Percentiles rank a stretch among this genome's conserved stretches.
phyloP scores from a whole-genome alignment of 2,329 filamentous ascomycete genomes.

The Sclerotinia glacialis region DNA sequence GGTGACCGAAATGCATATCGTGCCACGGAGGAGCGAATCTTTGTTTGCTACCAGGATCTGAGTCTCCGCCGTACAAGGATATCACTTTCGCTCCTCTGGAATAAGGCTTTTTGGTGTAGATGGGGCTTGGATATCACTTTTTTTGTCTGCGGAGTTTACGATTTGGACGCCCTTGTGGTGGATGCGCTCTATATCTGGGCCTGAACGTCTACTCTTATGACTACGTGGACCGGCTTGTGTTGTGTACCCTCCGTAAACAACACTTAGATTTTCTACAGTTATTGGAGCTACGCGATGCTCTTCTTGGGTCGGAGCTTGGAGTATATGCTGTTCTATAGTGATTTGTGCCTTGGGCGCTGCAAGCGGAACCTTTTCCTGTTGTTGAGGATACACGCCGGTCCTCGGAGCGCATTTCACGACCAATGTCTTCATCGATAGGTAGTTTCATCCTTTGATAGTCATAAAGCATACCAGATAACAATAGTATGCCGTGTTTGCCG shows the following conservation, averaged over 20 bases:
- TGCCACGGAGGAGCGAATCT: background rate
- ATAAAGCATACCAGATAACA: background rate
- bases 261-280: background rate
- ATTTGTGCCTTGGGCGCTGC: background rate
- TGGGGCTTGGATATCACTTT: background rate
- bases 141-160: too few species aligned
- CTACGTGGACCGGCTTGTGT: background rate
- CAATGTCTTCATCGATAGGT: background rate
- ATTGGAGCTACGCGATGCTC: background rate
- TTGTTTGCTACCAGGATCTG: background rate
- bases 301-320: background rate
- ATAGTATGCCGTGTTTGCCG: background rate
- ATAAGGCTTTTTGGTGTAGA: background rate
- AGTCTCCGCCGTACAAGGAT: background rate
- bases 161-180: background rate
- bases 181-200: background rate
- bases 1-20: background rate
- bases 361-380: background rate
- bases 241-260: too few species aligned
- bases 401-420: background rate
- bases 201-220: background rate
- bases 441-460: background rate
- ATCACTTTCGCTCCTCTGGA: too few species aligned
- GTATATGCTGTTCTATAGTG: background rate
- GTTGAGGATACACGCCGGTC: background rate